phyloP scores from a whole-genome alignment of 83 land plant genomes.

The Larix sibirica region DNA sequence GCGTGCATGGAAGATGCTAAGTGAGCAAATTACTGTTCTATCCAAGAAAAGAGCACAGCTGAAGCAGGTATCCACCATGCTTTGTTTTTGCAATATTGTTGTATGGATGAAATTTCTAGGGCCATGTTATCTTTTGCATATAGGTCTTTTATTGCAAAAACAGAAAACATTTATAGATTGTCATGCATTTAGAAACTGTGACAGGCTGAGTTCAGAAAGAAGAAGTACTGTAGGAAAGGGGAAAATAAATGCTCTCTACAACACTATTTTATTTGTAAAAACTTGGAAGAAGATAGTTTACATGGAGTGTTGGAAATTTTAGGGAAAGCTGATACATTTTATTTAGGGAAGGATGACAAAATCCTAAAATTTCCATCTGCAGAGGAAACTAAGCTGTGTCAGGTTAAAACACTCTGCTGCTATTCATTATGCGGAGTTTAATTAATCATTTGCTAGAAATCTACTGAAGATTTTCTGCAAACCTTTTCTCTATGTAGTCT shows the following conservation, averaged over 20 bases:
- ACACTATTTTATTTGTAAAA: background rate
- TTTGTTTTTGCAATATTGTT: too few species aligned
- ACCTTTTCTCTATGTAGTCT: background rate
- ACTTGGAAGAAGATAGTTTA: background rate
- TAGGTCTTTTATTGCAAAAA: background rate
- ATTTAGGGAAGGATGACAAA: background rate
- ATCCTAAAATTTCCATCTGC: background rate
- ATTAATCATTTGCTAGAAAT: background rate
- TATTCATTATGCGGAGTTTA: background rate
- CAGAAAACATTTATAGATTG: background rate
- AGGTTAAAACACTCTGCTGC: too few species aligned
- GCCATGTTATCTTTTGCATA: background rate
- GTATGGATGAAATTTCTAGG: background rate
- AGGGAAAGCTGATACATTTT: background rate
- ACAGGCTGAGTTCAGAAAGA: background rate
- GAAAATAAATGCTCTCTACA: background rate
- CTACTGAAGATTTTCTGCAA: background rate
- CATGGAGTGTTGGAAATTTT: background rate
- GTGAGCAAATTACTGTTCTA: conserved; percentile 84
- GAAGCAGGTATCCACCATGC: conserved; percentile 63
- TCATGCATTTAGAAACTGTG: background rate
- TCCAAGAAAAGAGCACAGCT: conserved; percentile 94
- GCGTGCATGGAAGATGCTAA: conserved; percentile 86
- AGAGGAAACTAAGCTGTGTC: background rate
- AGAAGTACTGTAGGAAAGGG: background rate